Evolutionary conservation across 805 yeast genomes (phyloP).

Genomic region (Blastobotrys chiropterorum): DNA sequence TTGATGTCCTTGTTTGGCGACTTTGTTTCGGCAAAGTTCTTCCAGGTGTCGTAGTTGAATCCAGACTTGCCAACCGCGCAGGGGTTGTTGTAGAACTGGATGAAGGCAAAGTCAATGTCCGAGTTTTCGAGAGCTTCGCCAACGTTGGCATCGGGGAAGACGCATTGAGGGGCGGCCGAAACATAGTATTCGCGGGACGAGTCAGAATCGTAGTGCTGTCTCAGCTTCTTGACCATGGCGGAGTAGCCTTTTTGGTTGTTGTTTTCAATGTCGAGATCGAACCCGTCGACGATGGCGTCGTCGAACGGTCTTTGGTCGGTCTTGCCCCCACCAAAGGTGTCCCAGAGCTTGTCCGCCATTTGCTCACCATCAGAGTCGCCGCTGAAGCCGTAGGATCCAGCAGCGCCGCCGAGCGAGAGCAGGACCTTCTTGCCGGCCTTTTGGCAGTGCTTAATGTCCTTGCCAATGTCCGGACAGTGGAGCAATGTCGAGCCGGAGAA

Average conservation of each 20-base stretch:
- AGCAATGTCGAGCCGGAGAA: conserved; percentile 36
- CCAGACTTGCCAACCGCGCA: conserved; percentile 42
- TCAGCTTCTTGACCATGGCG: conserved; percentile 47
- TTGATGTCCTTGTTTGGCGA: conserved; percentile 67
- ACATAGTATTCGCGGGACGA: conserved; percentile 60
- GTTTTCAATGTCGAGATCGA: conserved; percentile 67
- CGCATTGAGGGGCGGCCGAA: conserved; percentile 92
- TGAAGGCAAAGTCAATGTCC: conserved; percentile 70
- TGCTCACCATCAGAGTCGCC: conserved; percentile 48
- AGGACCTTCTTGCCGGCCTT: conserved; percentile 68
- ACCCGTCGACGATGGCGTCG: conserved; percentile 74
- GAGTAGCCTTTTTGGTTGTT: conserved; percentile 58
- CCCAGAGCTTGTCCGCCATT: conserved; percentile 50
- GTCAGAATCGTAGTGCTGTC: conserved; percentile 36
- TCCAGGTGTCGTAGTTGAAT: conserved; percentile 76
- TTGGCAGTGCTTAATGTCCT: conserved; percentile 73
- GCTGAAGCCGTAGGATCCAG: conserved; percentile 49
- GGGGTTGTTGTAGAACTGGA: conserved; percentile 86
- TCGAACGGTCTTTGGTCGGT: conserved; percentile 52
- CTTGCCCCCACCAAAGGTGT: conserved; percentile 46
- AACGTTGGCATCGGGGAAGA: conserved; percentile 68
- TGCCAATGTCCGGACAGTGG: conserved; percentile 44
- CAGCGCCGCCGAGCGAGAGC: conserved; percentile 73
- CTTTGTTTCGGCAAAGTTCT: conserved; percentile 46
- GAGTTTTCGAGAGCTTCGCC: conserved; percentile 64